phyloP scores from a whole-genome alignment of 31 red algal species.

The Bonnemaisonia californica region DNA sequence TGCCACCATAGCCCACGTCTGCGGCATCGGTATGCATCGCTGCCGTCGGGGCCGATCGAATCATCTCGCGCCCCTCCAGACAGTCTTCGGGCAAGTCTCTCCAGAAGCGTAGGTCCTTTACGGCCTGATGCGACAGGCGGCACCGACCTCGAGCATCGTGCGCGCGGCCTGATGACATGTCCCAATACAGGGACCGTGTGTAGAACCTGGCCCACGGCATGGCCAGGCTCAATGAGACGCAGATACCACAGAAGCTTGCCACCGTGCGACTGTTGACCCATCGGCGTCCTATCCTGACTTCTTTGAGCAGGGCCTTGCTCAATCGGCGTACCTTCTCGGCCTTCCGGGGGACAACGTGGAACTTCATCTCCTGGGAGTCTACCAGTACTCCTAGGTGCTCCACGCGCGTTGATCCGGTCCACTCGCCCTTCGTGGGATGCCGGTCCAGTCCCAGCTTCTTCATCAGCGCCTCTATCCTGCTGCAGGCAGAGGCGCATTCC shows the following conservation, averaged over 20 bases:
- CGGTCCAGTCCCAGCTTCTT: background rate
- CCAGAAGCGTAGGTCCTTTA: slow-evolving; percentile 15
- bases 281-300: slow-evolving; percentile 2
- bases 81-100: background rate
- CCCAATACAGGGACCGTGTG: slow-evolving; percentile 38
- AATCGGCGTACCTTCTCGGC: background rate
- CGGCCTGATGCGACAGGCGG: slow-evolving; percentile 13
- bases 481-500: slow-evolving; percentile 12
- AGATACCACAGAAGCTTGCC: slow-evolving; percentile 17
- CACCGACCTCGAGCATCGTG: background rate
- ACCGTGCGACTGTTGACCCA: slow-evolving; percentile 6
- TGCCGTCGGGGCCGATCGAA: background rate
- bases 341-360: background rate
- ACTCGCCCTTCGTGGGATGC: slow-evolving; percentile 23
- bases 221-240: slow-evolving; percentile 24
- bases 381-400: slow-evolving; percentile 23
- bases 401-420: slow-evolving; percentile 23
- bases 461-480: background rate
- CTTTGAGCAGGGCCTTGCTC: background rate
- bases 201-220: slow-evolving; percentile 48
- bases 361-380: background rate
- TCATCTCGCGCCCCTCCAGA: slow-evolving; percentile 1
- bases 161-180: background rate
- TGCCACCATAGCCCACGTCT: no score
- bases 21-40: no score